phyloP scores from a whole-genome alignment of 768 basidiomycete species.

The Agaricus subrufescens region DNA sequence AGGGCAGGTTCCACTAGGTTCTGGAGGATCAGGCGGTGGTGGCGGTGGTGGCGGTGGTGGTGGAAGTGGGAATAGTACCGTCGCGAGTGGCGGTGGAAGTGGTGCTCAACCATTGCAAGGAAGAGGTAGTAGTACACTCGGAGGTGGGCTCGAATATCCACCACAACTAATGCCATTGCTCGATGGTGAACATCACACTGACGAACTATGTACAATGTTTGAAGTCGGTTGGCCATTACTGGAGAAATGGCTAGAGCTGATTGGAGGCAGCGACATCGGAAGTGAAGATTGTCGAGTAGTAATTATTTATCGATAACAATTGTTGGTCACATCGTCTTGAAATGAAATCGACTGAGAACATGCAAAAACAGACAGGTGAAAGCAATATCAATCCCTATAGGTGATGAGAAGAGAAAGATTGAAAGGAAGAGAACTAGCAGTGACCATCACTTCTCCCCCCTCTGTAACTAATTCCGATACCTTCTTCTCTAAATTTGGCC shows the following conservation, averaged over 20 bases:
- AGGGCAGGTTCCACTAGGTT: slow-evolving; percentile 15
- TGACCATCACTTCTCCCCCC: slow-evolving; percentile 82
- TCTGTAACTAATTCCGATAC: slow-evolving; percentile 75
- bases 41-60: slow-evolving; percentile 4
- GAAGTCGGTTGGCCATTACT: slow-evolving; percentile 81
- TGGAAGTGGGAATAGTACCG: not conserved
- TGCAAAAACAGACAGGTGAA: no score
- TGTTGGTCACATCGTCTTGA: not conserved
- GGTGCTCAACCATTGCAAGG: slow-evolving; percentile 12
- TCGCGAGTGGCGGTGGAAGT: slow-evolving; percentile 12
- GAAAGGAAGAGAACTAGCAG: slow-evolving; percentile 87
- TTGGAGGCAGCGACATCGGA: slow-evolving; percentile 58
- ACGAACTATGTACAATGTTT: slow-evolving; percentile 82
- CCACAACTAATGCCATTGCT: slow-evolving; percentile 54
- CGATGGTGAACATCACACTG: slow-evolving; percentile 89
- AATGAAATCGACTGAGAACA: not conserved
- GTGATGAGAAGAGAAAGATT: slow-evolving; percentile 64
- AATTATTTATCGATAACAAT: slow-evolving; percentile 64
- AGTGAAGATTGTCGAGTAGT: slow-evolving; percentile 70
- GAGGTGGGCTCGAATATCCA: slow-evolving; percentile 34
- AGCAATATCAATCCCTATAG: slow-evolving; percentile 28
- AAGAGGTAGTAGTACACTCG: not conserved
- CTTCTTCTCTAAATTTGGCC: slow-evolving; percentile 87
- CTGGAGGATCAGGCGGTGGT: slow-evolving; percentile 3
- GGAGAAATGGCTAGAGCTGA: slow-evolving; percentile 61